phyloP scores from a whole-genome alignment of 768 basidiomycete species.

The Termitomyces sp. region DNA sequence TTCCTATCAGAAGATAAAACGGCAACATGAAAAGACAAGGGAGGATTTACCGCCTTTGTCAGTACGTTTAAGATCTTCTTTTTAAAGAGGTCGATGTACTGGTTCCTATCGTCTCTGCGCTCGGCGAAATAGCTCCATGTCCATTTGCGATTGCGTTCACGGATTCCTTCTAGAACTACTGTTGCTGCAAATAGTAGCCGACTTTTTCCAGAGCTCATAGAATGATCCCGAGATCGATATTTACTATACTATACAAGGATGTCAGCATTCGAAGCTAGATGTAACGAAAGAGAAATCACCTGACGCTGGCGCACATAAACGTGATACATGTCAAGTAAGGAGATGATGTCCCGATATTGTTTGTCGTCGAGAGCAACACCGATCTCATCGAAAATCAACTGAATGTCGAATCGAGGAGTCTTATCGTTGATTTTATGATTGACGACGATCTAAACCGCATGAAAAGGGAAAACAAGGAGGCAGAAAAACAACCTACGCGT shows the following conservation, averaged over 20 bases:
- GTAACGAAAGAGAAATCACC: conserved; percentile 31
- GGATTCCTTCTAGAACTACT: conserved; percentile 79
- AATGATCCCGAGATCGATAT: conserved; percentile 65
- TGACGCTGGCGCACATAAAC: conserved; percentile 84
- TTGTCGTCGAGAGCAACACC: conserved; percentile 87
- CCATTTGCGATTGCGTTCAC: conserved; percentile 81
- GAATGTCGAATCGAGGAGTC: conserved; percentile 82
- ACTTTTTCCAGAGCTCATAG: conserved; percentile 55
- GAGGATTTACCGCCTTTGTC: conserved; percentile 43
- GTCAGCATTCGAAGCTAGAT: conserved; percentile 7
- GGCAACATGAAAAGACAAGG: background rate
- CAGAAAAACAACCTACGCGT: conserved; percentile 44
- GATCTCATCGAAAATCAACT: conserved; percentile 88
- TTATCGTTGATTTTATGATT: conserved; percentile 71
- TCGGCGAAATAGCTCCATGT: conserved; percentile 89
- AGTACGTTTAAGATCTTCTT: conserved; percentile 57
- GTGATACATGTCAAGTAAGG: conserved; percentile 94
- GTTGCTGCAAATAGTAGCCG: conserved; percentile 72
- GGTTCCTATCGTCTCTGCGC: conserved; percentile 80
- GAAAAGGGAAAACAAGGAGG: background rate
- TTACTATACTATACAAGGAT: conserved; percentile 66
- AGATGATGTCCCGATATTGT: conserved; percentile 92
- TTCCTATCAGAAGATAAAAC: conserved; percentile 36
- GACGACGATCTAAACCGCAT: conserved; percentile 58
- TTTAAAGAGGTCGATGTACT: conserved; percentile 83